Percentiles rank a stretch among this genome's conserved stretches.
These are phyloP conservation scores for Chrysoporthe cubensis DNA, from an alignment of 2,329 filamentous ascomycete species.

Conservation along the genomic window DNA sequence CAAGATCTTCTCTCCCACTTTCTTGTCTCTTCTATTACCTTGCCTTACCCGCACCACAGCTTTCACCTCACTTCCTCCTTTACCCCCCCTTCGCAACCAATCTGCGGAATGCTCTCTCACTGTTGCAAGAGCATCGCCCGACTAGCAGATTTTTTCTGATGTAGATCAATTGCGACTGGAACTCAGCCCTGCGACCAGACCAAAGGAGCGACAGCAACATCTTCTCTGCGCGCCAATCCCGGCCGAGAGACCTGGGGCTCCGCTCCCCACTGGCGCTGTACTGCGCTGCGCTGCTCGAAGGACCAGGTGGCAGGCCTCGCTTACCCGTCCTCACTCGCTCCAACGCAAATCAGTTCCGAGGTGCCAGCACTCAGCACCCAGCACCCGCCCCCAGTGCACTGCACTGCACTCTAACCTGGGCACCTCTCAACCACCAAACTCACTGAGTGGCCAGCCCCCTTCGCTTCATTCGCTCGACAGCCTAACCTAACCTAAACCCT, in stretches of 20 bases:
- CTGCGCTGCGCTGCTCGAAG: not conserved
- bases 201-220: constrained; percentile 2
- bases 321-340: not conserved
- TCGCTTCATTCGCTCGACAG: constrained; percentile 10
- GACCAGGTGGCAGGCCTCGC: constrained; percentile 5
- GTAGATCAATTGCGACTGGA: constrained; percentile 5
- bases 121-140: not conserved
- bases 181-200: not conserved
- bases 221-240: constrained; percentile 7
- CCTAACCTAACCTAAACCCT: constrained; percentile 12
- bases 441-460: constrained; percentile 5
- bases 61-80: constrained; percentile 1
- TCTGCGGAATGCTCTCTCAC: constrained; percentile 10
- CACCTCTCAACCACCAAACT: not conserved
- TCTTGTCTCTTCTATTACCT: constrained; percentile 10
- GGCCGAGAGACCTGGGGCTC: constrained; percentile 12
- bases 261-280: constrained; percentile 8
- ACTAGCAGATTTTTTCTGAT: constrained; percentile 2
- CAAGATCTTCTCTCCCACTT: constrained; percentile 17
- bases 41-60: not conserved
- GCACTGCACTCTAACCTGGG: constrained; percentile 4
- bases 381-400: not conserved
- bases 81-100: not conserved
- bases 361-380: not conserved
- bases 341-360: not conserved